Evolutionary conservation across 257 asterid genomes (phyloP).

Genomic region (Solanum megistacrolobum): DNA sequence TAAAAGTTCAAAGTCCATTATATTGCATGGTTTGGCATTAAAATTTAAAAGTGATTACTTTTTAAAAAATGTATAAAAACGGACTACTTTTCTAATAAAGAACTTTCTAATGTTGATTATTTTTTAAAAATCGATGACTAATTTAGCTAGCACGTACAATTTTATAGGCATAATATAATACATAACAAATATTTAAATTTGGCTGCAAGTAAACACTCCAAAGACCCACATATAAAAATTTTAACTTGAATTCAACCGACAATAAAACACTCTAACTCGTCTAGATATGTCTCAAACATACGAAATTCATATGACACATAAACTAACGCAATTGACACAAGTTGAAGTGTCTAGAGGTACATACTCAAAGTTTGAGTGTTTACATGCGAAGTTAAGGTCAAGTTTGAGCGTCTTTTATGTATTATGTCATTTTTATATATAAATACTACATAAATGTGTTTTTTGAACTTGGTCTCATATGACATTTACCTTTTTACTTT

Average conservation of each 20-base stretch:
- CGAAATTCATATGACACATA: not conserved
- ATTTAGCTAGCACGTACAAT: not conserved
- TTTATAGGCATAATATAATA: not conserved
- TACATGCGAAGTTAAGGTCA: no score
- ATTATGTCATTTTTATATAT: not conserved
- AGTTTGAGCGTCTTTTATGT: no score
- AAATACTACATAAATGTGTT: no score
- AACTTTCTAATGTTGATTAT: not conserved
- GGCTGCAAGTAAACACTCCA: not conserved
- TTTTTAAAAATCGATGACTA: not conserved
- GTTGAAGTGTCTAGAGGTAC: no score
- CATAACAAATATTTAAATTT: not conserved
- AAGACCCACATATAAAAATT: no score
- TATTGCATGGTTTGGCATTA: not conserved
- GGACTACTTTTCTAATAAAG: not conserved
- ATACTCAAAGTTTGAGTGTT: no score
- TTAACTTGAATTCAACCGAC: no score
- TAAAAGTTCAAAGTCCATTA: not conserved
- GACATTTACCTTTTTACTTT: no score
- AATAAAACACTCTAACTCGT: no score
- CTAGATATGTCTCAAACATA: not conserved
- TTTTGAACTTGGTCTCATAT: not conserved
- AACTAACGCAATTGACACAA: no score
- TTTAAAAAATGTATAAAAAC: accelerated
- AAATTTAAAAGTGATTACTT: not conserved